Percentiles rank a stretch among this genome's conserved stretches.
Evolutionary conservation across 1,139 yeast genomes (phyloP).

Genomic region (Saccharomyces hybrid): DNA sequence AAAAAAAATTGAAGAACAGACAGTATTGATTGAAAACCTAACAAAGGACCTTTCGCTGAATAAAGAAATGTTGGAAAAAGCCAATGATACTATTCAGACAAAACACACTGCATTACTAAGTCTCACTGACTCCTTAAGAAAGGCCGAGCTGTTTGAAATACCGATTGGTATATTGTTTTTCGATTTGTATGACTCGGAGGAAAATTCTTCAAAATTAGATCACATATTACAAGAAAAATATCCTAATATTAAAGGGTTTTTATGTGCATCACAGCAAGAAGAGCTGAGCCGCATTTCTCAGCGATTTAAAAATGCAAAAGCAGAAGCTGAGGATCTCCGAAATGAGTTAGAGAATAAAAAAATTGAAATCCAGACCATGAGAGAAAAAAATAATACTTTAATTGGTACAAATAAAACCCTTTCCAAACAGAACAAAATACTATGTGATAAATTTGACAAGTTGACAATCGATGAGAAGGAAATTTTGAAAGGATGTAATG

Average conservation of each 20-base stretch:
- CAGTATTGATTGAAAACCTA: neutral
- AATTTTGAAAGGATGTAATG: neutral
- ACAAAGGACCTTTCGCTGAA: neutral
- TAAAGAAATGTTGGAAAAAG: neutral
- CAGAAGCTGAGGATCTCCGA: neutral
- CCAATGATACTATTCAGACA: neutral
- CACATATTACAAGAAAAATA: neutral
- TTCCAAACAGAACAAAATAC: neutral
- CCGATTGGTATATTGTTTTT: constrained; percentile 26
- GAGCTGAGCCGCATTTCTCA: neutral
- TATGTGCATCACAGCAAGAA: neutral
- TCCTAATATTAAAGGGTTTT: neutral
- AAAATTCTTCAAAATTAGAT: neutral
- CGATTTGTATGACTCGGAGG: constrained; percentile 9
- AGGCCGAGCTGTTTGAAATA: constrained; percentile 27
- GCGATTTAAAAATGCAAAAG: neutral
- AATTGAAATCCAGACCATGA: neutral
- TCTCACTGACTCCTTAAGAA: neutral
- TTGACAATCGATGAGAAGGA: neutral
- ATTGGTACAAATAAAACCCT: neutral
- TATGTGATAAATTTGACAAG: neutral
- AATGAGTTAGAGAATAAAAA: neutral
- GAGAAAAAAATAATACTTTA: neutral
- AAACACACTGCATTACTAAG: neutral
- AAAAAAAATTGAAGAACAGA: neutral